Evolutionary conservation across 257 asterid species (phyloP), one percentile per base, ranked within the genome.

Genomic region (Scutellaria minor): DNA sequence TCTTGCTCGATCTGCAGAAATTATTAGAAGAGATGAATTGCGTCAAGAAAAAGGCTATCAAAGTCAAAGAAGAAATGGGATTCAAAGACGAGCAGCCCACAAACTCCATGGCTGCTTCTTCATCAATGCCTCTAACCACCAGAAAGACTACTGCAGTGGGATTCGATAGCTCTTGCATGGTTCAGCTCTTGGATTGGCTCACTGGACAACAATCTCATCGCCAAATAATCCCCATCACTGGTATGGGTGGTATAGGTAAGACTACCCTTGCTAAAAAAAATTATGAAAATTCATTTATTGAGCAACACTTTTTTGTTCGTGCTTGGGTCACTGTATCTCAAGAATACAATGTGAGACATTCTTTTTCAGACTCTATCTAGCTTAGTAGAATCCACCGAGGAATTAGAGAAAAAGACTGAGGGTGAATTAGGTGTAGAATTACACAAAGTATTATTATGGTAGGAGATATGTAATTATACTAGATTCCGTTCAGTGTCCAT

Each of bases 111-210:
- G 24, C 51, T 0, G 37, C 31, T 1, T 24, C 8, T 61, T 61
- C 67, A 40, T 61, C 67, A 39, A 61, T 7, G 6, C 1, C 10
- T 60, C 27, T 37, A 12, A n/a, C 66, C 48, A 60, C 12, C 6
- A 35, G 66, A 40, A 60, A 35, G 50, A 8, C 27, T 2, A 40
- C 9, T 6, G 10, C 12, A 24, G 71, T 66, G 18, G 71, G 71
- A n/a, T 44, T 65, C 27, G 56, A 45, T 5, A 57, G 42, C 18
- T 27, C 64, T 4, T 1, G n/a, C n/a, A n/a, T n/a, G 37, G 3
- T 27, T 57, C 64, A 57, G 64, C 64, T 57, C 11, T 57, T 57
- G 42, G 42, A 27, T 57, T 31, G 64, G 44, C 18, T 57, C 64
- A 57, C 64, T 57, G 10, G n/a, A 3, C 20, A 24, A 1, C 42